These are phyloP conservation scores for Diaporthe batatas DNA, from an alignment of 2,329 filamentous ascomycete species.

Conservation along the genomic window DNA sequence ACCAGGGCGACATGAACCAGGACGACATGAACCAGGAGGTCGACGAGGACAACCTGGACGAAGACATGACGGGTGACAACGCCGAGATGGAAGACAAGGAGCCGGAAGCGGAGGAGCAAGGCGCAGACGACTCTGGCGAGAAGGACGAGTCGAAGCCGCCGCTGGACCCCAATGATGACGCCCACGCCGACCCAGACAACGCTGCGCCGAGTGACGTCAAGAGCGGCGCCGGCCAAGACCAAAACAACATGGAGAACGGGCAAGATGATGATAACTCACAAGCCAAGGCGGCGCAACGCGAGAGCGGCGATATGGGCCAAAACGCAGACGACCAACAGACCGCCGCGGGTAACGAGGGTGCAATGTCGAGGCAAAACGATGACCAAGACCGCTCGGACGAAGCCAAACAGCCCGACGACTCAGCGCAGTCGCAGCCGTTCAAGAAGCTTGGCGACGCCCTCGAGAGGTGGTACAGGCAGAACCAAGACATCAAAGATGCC, in stretches of 20 bases:
- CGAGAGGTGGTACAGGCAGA: constrained; percentile 91
- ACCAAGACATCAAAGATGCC: constrained; percentile 81
- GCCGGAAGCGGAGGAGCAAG: constrained; percentile 49
- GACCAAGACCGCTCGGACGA: constrained; percentile 62
- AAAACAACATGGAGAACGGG: constrained; percentile 70
- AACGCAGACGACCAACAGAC: constrained; percentile 74
- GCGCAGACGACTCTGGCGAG: constrained; percentile 56
- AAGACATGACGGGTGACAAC: constrained; percentile 41
- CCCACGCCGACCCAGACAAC: constrained; percentile 70
- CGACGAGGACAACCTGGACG: constrained; percentile 43
- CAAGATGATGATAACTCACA: constrained; percentile 68
- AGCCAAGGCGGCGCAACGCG: constrained; percentile 72
- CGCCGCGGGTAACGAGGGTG: constrained; percentile 73
- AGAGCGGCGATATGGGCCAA: constrained; percentile 76
- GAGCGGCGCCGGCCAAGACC: constrained; percentile 75
- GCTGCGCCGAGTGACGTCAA: constrained; percentile 73
- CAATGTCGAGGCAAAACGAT: constrained; percentile 61
- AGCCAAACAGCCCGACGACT: constrained; percentile 59
- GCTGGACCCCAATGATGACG: constrained; percentile 59
- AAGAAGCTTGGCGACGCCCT: constrained; percentile 94
- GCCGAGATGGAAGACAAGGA: constrained; percentile 47
- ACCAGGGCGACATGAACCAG: constrained; percentile 39
- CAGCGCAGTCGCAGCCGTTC: constrained; percentile 76
- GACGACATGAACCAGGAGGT: constrained; percentile 80
- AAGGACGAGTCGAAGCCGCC: constrained; percentile 55